phyloP scores from a whole-genome alignment of 257 asterid genomes.

The Ajuga chamaepitys region DNA sequence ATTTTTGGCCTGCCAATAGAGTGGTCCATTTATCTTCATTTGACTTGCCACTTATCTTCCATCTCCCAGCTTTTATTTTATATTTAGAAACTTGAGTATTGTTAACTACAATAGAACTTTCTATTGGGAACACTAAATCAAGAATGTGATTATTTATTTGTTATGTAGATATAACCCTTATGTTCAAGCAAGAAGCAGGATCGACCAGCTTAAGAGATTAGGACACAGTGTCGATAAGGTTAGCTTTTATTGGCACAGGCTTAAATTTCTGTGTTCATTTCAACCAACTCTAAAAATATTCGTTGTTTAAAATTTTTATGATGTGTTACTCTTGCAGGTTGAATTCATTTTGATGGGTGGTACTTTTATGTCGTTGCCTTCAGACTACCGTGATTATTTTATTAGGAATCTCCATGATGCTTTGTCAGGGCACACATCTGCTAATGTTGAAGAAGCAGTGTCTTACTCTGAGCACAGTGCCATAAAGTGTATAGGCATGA shows the following conservation, averaged over 20 bases:
- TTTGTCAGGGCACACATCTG: conserved; percentile 92
- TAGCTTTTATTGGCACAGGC: conserved; percentile 13
- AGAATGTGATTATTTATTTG: not conserved
- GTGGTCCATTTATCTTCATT: not conserved
- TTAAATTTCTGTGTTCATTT: conserved; percentile 10
- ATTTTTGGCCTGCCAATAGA: not conserved
- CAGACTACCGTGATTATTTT: conserved; percentile 92
- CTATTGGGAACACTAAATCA: not conserved
- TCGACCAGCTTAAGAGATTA: conserved; percentile 93
- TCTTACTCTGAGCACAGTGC: conserved; percentile 94
- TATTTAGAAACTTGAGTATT: not conserved
- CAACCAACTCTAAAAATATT: not conserved
- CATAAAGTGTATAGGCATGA: conserved; percentile 95
- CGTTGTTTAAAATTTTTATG: conserved; percentile 5
- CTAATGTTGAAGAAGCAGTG: conserved; percentile 96
- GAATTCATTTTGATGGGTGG: conserved; percentile 99
- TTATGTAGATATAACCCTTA: conserved; percentile 79
- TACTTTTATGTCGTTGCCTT: conserved; percentile 95
- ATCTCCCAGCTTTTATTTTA: not conserved
- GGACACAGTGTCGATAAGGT: conserved; percentile 99
- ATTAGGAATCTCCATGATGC: conserved; percentile 95
- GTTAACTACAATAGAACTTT: not conserved
- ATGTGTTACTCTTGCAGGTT: conserved; percentile 49
- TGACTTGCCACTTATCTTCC: not conserved
- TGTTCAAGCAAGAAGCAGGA: conserved; percentile 97